Base-by-base conservation (phyloP, 75 land plant genomes). In the Pinus taeda region DNA sequence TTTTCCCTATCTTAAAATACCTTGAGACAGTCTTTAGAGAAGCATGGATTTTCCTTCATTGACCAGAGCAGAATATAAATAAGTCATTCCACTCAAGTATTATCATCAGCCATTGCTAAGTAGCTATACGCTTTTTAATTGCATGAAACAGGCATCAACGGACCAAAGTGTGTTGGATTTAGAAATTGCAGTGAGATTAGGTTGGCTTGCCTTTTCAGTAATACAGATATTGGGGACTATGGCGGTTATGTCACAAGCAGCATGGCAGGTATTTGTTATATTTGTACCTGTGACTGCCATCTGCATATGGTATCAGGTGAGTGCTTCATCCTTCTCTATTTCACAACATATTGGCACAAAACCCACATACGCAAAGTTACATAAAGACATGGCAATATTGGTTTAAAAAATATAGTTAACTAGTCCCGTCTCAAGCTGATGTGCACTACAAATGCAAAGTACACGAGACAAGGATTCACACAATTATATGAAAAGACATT, bases 101-200 rank as follows among this genome's bases (percentile, higher is more conserved):
- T 45, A 45, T 49, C 18, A 39, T 15, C 58, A 21, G 30, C 15
- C 4, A 71, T 57, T 57, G 30, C 24, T 49, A 17, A 55, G n/a
- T 49, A n/a, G 42, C 39, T 74, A 24, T 39, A 24, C 26, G 14
- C 9, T 72, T 42, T 71, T 59, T 60, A 15, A 24, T 56, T 59
- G 22, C 20, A 58, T 21, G 70, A 21, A 18, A 65, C 90, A 96
- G 98, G 97, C 86, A 57, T 96, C 98, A 18, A 85, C 89, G 24
- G 98, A 96, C 75, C 98, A 96, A 81, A 88, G 86, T 59, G 88
- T 91, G 15, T 63, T 94, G 71, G 98, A 96, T 77, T 77, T 92
- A 83, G 86, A 87, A 65, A 73, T 96, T 30, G 83, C 78, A 33
- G 69, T 36, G 64, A 87, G 71, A 76, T 63, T 95, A 49, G 92